Evolutionary conservation across 768 basidiomycete genomes (phyloP).

Genomic region (Collybiopsis luxurians): DNA sequence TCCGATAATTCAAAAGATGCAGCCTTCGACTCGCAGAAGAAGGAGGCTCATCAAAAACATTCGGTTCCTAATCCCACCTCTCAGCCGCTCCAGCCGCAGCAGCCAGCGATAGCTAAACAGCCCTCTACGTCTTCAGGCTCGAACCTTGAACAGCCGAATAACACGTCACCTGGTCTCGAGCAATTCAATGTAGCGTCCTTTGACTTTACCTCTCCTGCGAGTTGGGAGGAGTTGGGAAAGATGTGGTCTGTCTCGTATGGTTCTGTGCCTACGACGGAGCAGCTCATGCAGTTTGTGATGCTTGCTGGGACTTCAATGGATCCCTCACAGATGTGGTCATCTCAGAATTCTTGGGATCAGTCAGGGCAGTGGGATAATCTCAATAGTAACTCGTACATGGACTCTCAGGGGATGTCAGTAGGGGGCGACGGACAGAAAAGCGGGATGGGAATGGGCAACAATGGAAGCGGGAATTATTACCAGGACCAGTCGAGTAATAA

Average conservation of each 20-base stretch:
- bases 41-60: not conserved
- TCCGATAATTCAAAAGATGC: constrained; percentile 22
- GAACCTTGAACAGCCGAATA: constrained; percentile 7
- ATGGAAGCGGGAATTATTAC: not conserved
- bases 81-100: constrained; percentile 29
- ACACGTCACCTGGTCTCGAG: constrained; percentile 49
- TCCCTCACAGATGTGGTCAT: not conserved
- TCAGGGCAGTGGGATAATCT: not conserved
- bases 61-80: not conserved
- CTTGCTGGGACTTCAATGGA: not conserved
- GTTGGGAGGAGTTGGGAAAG: constrained; percentile 80
- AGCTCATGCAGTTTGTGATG: constrained; percentile 76
- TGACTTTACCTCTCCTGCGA: constrained; percentile 67
- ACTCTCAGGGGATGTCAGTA: not conserved
- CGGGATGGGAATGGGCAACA: not conserved
- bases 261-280: constrained; percentile 65
- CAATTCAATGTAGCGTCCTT: constrained; percentile 70
- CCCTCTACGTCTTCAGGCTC: constrained; percentile 37
- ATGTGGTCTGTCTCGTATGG: constrained; percentile 75
- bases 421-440: not conserved
- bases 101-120: constrained; percentile 16
- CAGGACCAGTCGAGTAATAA: not conserved
- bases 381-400: not conserved
- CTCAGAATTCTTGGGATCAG: not conserved
- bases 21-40: not conserved